phyloP scores from a whole-genome alignment of 2,329 filamentous ascomycete species.

The Bipolaris bicolor region DNA sequence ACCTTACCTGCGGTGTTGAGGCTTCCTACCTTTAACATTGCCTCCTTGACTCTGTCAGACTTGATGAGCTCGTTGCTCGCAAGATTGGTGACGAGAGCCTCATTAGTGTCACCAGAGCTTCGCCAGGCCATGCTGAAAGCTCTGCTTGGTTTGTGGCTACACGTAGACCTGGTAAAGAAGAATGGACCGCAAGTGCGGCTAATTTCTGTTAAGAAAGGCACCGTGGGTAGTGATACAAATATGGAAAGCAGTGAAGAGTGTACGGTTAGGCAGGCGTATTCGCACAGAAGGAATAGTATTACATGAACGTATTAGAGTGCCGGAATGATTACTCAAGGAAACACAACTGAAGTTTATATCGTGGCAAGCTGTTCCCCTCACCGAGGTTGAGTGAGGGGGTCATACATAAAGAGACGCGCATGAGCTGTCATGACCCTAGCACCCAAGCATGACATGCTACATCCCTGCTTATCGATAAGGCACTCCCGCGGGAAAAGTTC shows the following conservation, averaged over 20 bases:
- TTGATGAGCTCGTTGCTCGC: conserved; percentile 73
- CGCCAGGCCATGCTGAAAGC: conserved; percentile 81
- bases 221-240: conserved; percentile 22
- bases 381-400: conserved; percentile 10
- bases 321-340: neutral
- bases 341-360: neutral
- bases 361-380: conserved; percentile 11
- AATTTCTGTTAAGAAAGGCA: conserved; percentile 28
- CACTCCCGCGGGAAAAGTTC: conserved; percentile 27
- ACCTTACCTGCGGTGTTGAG: neutral
- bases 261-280: conserved; percentile 1
- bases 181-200: conserved; percentile 26
- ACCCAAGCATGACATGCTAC: neutral
- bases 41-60: conserved; percentile 73
- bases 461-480: conserved; percentile 32
- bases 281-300: neutral
- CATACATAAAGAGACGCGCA: conserved; percentile 3
- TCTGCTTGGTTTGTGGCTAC: conserved; percentile 2
- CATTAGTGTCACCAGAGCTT: conserved; percentile 77
- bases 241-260: conserved; percentile 16
- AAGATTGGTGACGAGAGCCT: conserved; percentile 78
- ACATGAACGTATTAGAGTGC: neutral
- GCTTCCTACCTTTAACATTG: conserved; percentile 72
- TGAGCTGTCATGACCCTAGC: conserved; percentile 1
- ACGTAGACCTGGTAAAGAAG: neutral